Evolutionary conservation across 2,329 filamentous ascomycete species (phyloP).

Genomic region (Zasmidium cellare): DNA sequence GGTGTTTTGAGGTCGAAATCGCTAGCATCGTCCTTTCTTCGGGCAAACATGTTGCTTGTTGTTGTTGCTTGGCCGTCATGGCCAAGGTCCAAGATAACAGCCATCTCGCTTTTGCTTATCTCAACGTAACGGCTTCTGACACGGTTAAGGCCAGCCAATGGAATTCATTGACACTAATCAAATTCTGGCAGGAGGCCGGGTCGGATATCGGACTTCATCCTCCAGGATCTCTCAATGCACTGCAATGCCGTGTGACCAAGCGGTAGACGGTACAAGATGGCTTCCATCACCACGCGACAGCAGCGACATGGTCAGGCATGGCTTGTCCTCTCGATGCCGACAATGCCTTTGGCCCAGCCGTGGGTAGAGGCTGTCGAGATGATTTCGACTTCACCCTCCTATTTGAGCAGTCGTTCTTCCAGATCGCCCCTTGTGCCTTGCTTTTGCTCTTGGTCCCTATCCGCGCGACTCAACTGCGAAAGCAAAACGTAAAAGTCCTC

Average conservation of each 20-base stretch:
- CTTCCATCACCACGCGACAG: not conserved
- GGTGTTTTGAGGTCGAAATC: not conserved
- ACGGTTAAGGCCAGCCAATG: not conserved
- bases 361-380: slow-evolving; percentile 15
- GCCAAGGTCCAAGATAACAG: not conserved
- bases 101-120: too few species aligned
- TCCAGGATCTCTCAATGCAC: not conserved
- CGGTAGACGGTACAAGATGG: not conserved
- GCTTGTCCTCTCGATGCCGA: slow-evolving; percentile 15
- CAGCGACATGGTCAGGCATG: slow-evolving; percentile 1
- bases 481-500: slow-evolving; percentile 19
- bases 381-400: slow-evolving; percentile 28
- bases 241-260: not conserved
- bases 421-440: slow-evolving; percentile 21
- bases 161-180: not conserved
- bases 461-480: slow-evolving; percentile 15
- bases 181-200: not conserved
- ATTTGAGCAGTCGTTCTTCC: slow-evolving; percentile 27
- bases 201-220: not conserved
- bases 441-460: slow-evolving; percentile 19
- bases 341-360: slow-evolving; percentile 19
- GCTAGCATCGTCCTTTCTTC: not conserved
- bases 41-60: not conserved
- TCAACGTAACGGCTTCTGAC: not conserved
- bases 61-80: not conserved